phyloP scores from a whole-genome alignment of 2,329 filamentous ascomycete genomes.

The Alternaria gansuensis region DNA sequence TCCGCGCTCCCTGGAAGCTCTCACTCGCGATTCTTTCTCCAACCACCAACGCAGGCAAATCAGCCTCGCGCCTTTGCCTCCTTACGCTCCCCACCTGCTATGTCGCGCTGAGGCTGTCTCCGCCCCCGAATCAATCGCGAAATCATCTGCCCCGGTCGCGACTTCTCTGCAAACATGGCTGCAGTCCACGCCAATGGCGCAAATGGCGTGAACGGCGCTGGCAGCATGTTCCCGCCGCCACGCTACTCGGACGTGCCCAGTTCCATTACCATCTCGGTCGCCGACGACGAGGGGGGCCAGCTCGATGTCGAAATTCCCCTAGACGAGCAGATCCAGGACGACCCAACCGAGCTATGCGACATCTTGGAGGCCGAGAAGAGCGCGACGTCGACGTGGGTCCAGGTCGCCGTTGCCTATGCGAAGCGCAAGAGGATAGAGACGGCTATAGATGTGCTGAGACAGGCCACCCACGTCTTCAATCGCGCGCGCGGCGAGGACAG shows the following conservation, averaged over 20 bases:
- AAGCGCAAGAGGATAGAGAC: constrained; percentile 95
- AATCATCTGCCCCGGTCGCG: constrained; percentile 17
- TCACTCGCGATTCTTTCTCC: constrained; percentile 28
- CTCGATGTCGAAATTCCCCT: constrained; percentile 91
- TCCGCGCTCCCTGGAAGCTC: constrained; percentile 26
- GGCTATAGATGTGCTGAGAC: constrained; percentile 73
- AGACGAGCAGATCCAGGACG: constrained; percentile 82
- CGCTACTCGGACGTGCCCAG: constrained; percentile 70
- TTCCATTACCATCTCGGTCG: constrained; percentile 71
- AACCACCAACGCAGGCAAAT: constrained; percentile 30
- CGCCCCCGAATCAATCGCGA: constrained; percentile 8
- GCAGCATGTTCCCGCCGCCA: constrained; percentile 48
- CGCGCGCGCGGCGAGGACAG: constrained; percentile 79
- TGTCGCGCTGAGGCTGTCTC: constrained; percentile 32
- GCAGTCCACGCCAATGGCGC: constrained; percentile 57
- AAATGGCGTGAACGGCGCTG: constrained; percentile 62
- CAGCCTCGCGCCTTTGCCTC: constrained; percentile 27
- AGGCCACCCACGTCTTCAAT: constrained; percentile 75
- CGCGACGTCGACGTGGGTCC: constrained; percentile 94
- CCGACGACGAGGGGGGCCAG: constrained; percentile 67
- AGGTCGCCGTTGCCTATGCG: constrained; percentile 94
- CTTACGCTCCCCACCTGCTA: constrained; percentile 23
- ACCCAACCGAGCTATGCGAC: constrained; percentile 93
- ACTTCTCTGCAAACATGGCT: constrained; percentile 56
- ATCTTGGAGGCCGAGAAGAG: constrained; percentile 94